Evolutionary conservation across 2,329 filamentous ascomycete species (phyloP), one percentile per base, ranked within the genome.

Genomic region (Apiospora saccharicola): DNA sequence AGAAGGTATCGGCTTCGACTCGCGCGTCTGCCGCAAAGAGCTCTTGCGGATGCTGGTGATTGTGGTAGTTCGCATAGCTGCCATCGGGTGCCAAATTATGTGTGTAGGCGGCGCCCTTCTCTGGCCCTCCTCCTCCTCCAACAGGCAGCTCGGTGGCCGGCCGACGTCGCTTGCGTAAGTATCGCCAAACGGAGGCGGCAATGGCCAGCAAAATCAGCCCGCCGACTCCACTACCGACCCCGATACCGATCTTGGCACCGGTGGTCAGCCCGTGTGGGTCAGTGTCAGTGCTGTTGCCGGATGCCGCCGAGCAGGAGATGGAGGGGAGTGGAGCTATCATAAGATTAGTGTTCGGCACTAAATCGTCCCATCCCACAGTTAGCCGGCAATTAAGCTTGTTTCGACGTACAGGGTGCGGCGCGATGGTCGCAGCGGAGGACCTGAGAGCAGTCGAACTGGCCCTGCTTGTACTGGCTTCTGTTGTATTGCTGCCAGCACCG

Each of bases 341-440:
- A 4, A 34, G 19, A 46, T 16, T 16, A 47, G n/a, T 22, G 44
- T 34, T 24, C n/a, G 37, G 43, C 41, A 22, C 24, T 49, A 44
- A 34, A 44, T 16, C 12, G 14, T 44, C 26, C 3, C 64, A 8
- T 47, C 30, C 41, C 41, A 24, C 24, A 5, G 1, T 44, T 34
- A 3, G n/a, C 6, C 7, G 43, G 22, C 2, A 64, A 24, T 24
- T 61, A 44, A 30, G n/a, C 37, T 37, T 67, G 14, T 47, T 26
- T 14, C 13, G 1, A 75, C 78, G 75, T 53, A 80, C 79, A 57
- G 5, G 79, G 77, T 22, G 74, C 71, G 24, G 14, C 22, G 3
- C 26, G 72, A 43, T 81, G 79, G 49, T 77, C 75, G 69, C 80
- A 80, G n/a, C 75, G 72, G 68, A 80, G 79, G 1, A 78, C 74